Evolutionary conservation across 768 basidiomycete species (phyloP).

Genomic region (Leccinellum rugosiceps): DNA sequence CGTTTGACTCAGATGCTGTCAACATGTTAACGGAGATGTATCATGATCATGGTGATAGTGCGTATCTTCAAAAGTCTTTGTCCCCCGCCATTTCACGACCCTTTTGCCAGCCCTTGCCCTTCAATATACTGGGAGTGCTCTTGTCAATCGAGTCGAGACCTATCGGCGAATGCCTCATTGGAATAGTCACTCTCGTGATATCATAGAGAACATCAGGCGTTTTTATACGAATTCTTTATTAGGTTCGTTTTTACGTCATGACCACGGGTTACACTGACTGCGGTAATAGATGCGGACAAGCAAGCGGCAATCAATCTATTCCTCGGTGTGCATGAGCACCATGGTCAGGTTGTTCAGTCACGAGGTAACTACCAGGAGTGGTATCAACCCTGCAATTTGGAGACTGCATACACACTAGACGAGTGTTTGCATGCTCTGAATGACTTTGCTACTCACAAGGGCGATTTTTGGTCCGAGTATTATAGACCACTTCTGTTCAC

Average conservation of each 20-base stretch:
- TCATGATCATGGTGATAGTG: constrained; percentile 95
- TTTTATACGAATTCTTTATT: constrained; percentile 94
- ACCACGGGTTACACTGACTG: background rate
- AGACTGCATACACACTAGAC: constrained; percentile 61
- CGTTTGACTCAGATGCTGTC: constrained; percentile 91
- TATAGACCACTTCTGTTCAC: constrained; percentile 85
- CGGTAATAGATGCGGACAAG: constrained; percentile 81
- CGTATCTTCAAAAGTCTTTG: constrained; percentile 25
- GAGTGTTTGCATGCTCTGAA: constrained; percentile 62
- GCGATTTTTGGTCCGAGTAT: constrained; percentile 87
- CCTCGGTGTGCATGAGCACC: constrained; percentile 67
- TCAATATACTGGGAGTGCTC: constrained; percentile 94
- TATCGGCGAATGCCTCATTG: constrained; percentile 95
- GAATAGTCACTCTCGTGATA: constrained; percentile 96
- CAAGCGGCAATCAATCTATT: constrained; percentile 98
- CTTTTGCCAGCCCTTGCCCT: constrained; percentile 72
- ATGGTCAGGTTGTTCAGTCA: constrained; percentile 46
- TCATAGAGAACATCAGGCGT: constrained; percentile 90
- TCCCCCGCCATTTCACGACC: background rate
- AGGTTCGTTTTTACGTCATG: constrained; percentile 40
- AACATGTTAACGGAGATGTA: constrained; percentile 99
- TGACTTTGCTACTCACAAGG: constrained; percentile 54
- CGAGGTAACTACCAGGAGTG: constrained; percentile 81
- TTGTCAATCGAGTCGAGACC: constrained; percentile 95
- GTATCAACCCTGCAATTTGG: constrained; percentile 73